Percentiles rank a stretch among this genome's conserved stretches.
These are phyloP conservation scores for Boletus subcaerulescens DNA, from an alignment of 768 basidiomycete genomes.

Conservation along the genomic window DNA sequence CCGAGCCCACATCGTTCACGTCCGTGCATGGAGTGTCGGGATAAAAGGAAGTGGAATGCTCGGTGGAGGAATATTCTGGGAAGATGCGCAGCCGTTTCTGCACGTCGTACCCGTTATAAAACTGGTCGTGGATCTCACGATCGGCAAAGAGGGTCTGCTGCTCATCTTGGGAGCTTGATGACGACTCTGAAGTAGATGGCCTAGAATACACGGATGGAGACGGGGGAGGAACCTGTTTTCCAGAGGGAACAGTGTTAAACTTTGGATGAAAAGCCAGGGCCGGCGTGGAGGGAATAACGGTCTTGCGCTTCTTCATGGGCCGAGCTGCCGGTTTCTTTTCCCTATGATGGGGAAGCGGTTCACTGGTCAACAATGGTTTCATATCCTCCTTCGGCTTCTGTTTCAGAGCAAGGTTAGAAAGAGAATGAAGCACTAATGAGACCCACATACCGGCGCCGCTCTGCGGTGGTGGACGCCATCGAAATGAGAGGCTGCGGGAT, in stretches of 20 bases:
- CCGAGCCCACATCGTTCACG: slow-evolving; percentile 10
- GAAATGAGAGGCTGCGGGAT: slow-evolving; percentile 7
- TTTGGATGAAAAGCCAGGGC: slow-evolving; percentile 20
- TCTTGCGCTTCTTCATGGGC: slow-evolving; percentile 26
- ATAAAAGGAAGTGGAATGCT: slow-evolving; percentile 6
- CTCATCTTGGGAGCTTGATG: slow-evolving; percentile 11
- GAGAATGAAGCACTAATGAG: slow-evolving; percentile 10
- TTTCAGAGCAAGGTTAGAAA: slow-evolving; percentile 7
- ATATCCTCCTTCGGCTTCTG: slow-evolving; percentile 24
- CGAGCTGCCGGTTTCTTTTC: slow-evolving; percentile 18
- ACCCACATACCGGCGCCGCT: slow-evolving; percentile 19
- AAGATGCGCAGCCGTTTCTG: slow-evolving; percentile 18
- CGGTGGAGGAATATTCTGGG: slow-evolving; percentile 5
- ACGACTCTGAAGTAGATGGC: slow-evolving; percentile 9
- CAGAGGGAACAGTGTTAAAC: slow-evolving; percentile 19
- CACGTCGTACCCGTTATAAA: slow-evolving; percentile 9
- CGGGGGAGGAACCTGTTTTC: slow-evolving; percentile 16
- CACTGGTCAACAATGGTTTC: slow-evolving; percentile 18
- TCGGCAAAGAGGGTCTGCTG: slow-evolving; percentile 4
- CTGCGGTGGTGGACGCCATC: slow-evolving; percentile 15
- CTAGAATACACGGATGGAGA: slow-evolving; percentile 5
- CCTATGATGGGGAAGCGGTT: slow-evolving; percentile 25
- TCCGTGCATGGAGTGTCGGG: slow-evolving; percentile 13
- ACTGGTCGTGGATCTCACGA: slow-evolving; percentile 6
- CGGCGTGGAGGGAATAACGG: slow-evolving; percentile 16